These are phyloP conservation scores for Lactifluus hygrophoroides DNA, from an alignment of 768 basidiomycete species.

Conservation along the genomic window DNA sequence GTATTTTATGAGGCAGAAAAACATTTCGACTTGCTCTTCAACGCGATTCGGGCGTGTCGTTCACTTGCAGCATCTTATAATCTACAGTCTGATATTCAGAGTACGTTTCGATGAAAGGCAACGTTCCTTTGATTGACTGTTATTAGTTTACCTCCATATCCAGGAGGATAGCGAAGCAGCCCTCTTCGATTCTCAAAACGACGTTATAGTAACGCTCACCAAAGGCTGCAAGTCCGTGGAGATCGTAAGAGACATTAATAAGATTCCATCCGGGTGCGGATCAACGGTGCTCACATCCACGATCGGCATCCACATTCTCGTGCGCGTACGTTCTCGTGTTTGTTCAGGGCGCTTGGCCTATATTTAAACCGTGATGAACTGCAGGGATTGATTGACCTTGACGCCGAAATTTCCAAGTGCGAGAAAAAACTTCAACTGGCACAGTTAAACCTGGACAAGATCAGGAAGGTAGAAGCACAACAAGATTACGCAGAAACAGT, in stretches of 20 bases:
- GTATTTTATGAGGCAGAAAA: slow-evolving; percentile 67
- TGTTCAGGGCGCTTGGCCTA: background rate
- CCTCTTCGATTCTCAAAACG: slow-evolving; percentile 62
- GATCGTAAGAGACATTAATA: slow-evolving; percentile 51
- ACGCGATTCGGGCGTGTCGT: slow-evolving; percentile 67
- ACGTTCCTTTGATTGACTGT: background rate
- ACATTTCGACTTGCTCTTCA: slow-evolving; percentile 81
- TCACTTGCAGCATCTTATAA: slow-evolving; percentile 87
- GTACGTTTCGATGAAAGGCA: slow-evolving; percentile 34
- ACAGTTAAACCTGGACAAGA: slow-evolving; percentile 62
- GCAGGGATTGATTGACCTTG: slow-evolving; percentile 85
- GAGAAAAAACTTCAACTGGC: slow-evolving; percentile 83
- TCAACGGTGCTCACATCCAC: slow-evolving; percentile 70
- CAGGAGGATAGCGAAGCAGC: slow-evolving; percentile 52
- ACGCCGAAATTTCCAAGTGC: slow-evolving; percentile 80
- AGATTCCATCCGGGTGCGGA: slow-evolving; percentile 87
- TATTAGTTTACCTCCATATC: slow-evolving; percentile 67
- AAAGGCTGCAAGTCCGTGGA: slow-evolving; percentile 80
- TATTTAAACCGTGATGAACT: background rate
- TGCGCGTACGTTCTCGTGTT: slow-evolving; percentile 48
- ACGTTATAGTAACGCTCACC: slow-evolving; percentile 72
- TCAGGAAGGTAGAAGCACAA: slow-evolving; percentile 61
- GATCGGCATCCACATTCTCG: slow-evolving; percentile 72
- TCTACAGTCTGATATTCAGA: slow-evolving; percentile 75
- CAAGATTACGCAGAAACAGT: slow-evolving; percentile 74